Evolutionary conservation across 2,329 filamentous ascomycete genomes (phyloP), one percentile per base, ranked within the genome.

Genomic region (Chaetomiaceae sp.): DNA sequence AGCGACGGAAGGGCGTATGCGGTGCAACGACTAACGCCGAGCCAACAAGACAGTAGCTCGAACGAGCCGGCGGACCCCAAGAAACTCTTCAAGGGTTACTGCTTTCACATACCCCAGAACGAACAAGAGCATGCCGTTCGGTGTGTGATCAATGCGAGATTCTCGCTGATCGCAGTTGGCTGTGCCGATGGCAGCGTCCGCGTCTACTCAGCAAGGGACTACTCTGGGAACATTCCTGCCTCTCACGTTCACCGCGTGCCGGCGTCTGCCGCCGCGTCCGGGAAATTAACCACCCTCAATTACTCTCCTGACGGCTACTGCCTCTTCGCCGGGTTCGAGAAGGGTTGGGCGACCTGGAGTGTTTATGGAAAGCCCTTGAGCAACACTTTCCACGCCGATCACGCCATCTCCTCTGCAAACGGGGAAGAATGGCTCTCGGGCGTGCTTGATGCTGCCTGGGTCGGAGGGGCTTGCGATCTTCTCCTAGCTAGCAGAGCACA

Each of bases 281-380:
- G 94, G 0, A 69, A 72, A 11, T 73, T 96, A 47, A 90, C 82
- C 2, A 87, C 84, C 27, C 71, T 99, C 59, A 83, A 74, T 55
- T 99, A 96, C 73, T 96, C 94, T 1, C 90, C 92, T 0, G 94
- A 99, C 68, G 94, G 94, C 16, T 96, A 97, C 68, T 96, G 91
- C 67, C 78, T 99, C 8, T 96, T 99, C 69, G 90, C 87, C 38
- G 94, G 92, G 1, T 97, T 92, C 65, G 86, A 94, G 63, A 84
- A 86, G 54, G 95, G 94, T 0, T 99, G 94, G 94, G 87, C 89
- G 4, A 92, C 85, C 42, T 99, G 92, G 92, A 97, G 92, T 67
- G 94, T 97, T 33, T 99, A 95, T 69, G 94, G 94, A 30, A 96
- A 96, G 69, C 80, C 86, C 2, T 86, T 90, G 13, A 90, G 87